Percentiles rank a stretch among this genome's conserved stretches.
Conservation (phyloP, 192 early-diverging fungal species). For the Dissophora globulifera region DNA sequence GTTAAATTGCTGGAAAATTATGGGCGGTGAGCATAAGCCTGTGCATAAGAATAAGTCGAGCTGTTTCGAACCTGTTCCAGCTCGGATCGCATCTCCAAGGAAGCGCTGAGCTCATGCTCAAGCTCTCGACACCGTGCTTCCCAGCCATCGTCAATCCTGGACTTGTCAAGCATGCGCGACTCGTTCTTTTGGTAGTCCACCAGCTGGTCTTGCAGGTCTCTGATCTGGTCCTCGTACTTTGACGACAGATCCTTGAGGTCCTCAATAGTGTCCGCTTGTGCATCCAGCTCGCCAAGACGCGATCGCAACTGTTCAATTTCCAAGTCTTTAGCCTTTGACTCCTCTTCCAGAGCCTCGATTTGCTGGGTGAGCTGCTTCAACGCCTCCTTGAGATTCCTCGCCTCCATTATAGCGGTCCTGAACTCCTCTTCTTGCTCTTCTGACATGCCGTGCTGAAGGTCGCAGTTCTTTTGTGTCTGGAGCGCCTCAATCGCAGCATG, state of each 20-base stretch:
- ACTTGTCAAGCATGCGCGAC: conserved; percentile 24
- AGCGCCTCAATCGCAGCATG: conserved; percentile 59
- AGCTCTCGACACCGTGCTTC: conserved; percentile 29
- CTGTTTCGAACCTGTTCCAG: conserved; percentile 22
- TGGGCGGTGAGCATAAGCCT: too few relatives aligned
- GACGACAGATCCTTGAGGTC: conserved; percentile 4
- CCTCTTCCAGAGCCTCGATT: conserved; percentile 12
- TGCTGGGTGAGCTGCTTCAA: conserved; percentile 13
- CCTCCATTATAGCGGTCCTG: conserved; percentile 34
- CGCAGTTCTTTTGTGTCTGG: conserved; percentile 50
- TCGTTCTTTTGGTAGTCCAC: conserved; percentile 27
- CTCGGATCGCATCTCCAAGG: conserved; percentile 24
- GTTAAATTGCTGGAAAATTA: too few relatives aligned
- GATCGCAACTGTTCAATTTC: conserved; percentile 18
- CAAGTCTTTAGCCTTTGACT: conserved; percentile 5
- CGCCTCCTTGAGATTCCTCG: conserved; percentile 1
- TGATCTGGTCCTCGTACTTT: conserved; percentile 29
- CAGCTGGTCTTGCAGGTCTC: conserved; percentile 16
- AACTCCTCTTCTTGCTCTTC: conserved; percentile 52
- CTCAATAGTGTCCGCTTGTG: conserved; percentile 16
- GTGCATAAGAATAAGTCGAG: background rate
- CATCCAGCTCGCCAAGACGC: conserved; percentile 6
- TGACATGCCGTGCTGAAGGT: conserved; percentile 56
- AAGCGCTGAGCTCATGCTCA: conserved; percentile 28
- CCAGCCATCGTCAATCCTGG: conserved; percentile 35